These are phyloP conservation scores for Rhynchospora tenuis DNA, from an alignment of 176 grass and related monocot species.

Conservation along the genomic window DNA sequence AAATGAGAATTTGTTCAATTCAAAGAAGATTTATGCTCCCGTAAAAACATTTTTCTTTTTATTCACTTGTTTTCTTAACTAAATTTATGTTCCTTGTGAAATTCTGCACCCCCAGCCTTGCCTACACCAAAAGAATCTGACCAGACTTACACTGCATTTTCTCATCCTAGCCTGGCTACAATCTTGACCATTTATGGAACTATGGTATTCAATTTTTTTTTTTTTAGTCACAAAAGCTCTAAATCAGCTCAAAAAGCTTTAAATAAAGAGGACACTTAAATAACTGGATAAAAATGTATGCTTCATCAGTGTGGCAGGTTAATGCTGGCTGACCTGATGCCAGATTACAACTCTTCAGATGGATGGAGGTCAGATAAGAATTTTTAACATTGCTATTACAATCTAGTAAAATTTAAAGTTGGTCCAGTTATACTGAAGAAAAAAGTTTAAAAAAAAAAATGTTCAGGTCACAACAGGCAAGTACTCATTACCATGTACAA, in stretches of 20 bases:
- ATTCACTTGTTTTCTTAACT: no score
- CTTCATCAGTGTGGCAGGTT: background rate
- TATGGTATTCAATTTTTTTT: background rate
- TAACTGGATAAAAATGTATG: background rate
- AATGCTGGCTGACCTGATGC: background rate
- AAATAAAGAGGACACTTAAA: background rate
- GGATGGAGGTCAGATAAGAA: background rate
- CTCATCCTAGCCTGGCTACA: background rate
- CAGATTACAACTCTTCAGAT: background rate
- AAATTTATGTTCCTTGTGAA: no score
- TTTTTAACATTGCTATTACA: background rate
- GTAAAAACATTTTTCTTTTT: no score
- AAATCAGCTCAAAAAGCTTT: background rate
- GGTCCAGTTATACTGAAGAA: background rate
- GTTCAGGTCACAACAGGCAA: background rate
- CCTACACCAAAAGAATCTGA: background rate
- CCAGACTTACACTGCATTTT: background rate
- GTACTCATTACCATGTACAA: background rate
- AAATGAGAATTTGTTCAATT: no score
- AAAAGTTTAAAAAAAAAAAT: background rate
- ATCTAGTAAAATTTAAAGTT: background rate
- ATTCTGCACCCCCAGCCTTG: no score
- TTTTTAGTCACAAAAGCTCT: background rate
- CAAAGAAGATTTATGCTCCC: no score
- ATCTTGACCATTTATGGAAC: background rate